phyloP scores from a whole-genome alignment of 257 asterid genomes.

The Paraleonurus japonicus region DNA sequence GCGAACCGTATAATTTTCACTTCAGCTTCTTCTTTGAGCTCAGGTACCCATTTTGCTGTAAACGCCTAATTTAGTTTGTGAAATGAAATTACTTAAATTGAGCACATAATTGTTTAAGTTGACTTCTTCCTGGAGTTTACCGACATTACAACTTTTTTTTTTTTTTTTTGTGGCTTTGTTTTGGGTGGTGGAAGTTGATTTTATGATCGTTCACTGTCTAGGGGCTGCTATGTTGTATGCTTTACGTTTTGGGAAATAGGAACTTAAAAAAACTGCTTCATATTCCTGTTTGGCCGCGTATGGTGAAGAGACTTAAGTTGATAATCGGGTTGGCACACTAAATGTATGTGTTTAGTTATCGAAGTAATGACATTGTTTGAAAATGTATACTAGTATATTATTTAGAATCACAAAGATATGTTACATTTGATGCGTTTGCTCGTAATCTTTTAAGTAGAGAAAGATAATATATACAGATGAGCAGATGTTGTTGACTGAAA shows the following conservation, averaged over 20 bases:
- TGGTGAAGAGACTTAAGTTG: slow-evolving; percentile 2
- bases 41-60: slow-evolving; percentile 39
- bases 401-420: neutral
- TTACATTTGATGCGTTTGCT: neutral
- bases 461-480: neutral
- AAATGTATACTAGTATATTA: neutral
- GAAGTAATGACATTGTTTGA: neutral
- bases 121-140: neutral
- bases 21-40: slow-evolving; percentile 28
- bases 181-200: neutral
- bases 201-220: neutral
- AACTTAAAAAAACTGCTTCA: neutral
- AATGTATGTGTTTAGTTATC: neutral
- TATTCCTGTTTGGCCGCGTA: slow-evolving; percentile 1
- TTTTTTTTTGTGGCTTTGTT: neutral
- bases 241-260: too few species aligned
- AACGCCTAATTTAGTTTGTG: neutral
- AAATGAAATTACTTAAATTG: slow-evolving; percentile 7
- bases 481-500: slow-evolving; percentile 4
- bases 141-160: neutral
- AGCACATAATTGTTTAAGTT: neutral
- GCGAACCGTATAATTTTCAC: slow-evolving; percentile 16
- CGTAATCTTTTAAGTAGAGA: neutral
- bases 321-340: neutral
- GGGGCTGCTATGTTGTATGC: neutral